Evolutionary conservation across 2,329 filamentous ascomycete genomes (phyloP), one percentile per base, ranked within the genome.

Genomic region (Dryadomyces quercivorus): DNA sequence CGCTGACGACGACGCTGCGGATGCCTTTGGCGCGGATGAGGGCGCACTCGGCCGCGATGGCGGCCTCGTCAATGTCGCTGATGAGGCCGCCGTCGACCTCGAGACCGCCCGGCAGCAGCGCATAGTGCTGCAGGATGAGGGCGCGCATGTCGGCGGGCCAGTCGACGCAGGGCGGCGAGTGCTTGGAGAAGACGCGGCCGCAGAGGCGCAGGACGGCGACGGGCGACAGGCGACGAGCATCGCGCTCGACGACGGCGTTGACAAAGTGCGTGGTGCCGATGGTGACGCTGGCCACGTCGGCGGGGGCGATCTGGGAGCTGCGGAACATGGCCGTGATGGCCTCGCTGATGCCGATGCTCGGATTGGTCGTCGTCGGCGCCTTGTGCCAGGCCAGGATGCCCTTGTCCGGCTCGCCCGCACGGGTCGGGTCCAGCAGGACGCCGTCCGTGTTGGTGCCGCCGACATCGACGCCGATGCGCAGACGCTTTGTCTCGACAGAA

Each of bases 41-140:
- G 13, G 59, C 55, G 52, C 76, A 67, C 0, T 57, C 60, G 56
- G 70, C 69, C 56, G 74, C 65, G 26, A 78, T 67, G 12, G 71
- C 67, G 1, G 69, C 67, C 54, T 77, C 76, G 58, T 79, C 76
- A 18, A 78, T 71, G 59, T 80, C 73, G 0, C 80, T 81, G 43
- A 85, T 69, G 5, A 79, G 62, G 0, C 76, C 76, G 8, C 78
- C 73, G 61, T 78, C 72, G 46, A 80, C 65, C 48, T 70, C 67
- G 55, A 76, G 69, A 0, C 74, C 75, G 22, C 77, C 77, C 13
- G 70, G 68, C 1, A 78, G 62, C 1, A 75, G 60, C 1, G 70
- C 72, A 38, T 70, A 66, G 56, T 77, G 69, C 0, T 73, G 64
- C 54, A 78, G 68, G 34, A 78, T 16, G 12, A 9, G 13, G 2